Base-by-base conservation (phyloP, 495 filamentous ascomycete species). In the Tricharina praecox region DNA sequence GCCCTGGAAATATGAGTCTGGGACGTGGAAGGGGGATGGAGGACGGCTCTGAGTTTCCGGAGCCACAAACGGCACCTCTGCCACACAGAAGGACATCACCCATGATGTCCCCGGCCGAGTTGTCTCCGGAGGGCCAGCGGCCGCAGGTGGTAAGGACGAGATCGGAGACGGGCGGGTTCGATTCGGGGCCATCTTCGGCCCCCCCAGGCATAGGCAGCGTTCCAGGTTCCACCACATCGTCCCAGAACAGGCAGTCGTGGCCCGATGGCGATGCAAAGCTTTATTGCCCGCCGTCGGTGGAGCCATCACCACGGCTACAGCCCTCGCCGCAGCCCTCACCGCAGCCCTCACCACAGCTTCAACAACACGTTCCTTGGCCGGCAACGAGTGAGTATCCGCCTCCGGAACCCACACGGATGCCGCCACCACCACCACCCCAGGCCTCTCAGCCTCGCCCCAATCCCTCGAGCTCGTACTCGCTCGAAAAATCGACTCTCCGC, bases 121-220 rank as follows among this genome's bases (percentile, higher is more conserved):
- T 20, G 10, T 36, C n/a, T 15, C 34, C 37, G 18, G 40, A 43
- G 1, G 23, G 40, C 1, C 18, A 33, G 4, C 19, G 24, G 15
- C 58, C 58, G 21, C 53, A 60, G 39, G 50, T 61, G 46, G 57
- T 61, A 23, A 46, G 58, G 24, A 61, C 58, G 16, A 48, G 57
- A 13, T 60, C 52, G 1, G 57, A 53, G 33, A 60, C 56, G 35
- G 57, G 57, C n/a, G 57, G 57, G 26, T 60, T 60, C 23, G 56
- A 56, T 21, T 53, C 49, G 16, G 58, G 58, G 8, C 58, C 58
- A 35, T 61, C 58, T 11, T 61, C 58, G 13, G 58, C 58, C 23
- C 58, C 58, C 3, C 57, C 58, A 13, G 58, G 58, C 13, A 53
- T 61, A 56, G 54, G 60, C 18, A 53, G 58, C 18, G 53, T 60